Percentiles rank a stretch among this genome's conserved stretches.
phyloP scores from a whole-genome alignment of 208 protist genomes.

The Leishmania arabica region DNA sequence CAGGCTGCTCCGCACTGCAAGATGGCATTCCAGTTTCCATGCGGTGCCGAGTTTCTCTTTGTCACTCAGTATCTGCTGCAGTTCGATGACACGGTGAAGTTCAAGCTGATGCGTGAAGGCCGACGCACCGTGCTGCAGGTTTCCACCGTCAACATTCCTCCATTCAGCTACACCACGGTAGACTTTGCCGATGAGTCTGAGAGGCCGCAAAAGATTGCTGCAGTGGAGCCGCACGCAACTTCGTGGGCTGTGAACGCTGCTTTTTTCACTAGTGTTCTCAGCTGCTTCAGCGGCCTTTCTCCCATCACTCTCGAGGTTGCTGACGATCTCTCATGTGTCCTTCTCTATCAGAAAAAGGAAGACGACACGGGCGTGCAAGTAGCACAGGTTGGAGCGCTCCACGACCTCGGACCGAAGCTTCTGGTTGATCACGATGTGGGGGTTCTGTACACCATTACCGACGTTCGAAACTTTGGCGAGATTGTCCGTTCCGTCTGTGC shows the following conservation, averaged over 20 bases:
- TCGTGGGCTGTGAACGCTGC: conserved; percentile 52
- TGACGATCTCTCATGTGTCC: conserved; percentile 37
- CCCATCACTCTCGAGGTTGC: conserved; percentile 46
- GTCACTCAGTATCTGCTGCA: conserved; percentile 31
- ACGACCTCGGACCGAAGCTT: conserved; percentile 68
- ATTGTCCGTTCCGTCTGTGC: conserved; percentile 40
- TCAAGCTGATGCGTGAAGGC: conserved; percentile 29
- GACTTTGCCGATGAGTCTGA: conserved; percentile 24
- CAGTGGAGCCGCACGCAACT: conserved; percentile 22
- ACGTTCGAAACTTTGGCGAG: conserved; percentile 55
- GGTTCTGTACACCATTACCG: conserved; percentile 44
- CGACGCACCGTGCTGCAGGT: conserved; percentile 20
- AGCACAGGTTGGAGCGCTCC: conserved; percentile 47
- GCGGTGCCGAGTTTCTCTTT: conserved; percentile 26
- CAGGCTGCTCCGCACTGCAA: not conserved
- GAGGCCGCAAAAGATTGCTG: conserved; percentile 8
- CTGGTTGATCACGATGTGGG: conserved; percentile 49
- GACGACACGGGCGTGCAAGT: conserved; percentile 40
- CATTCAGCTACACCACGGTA: conserved; percentile 65
- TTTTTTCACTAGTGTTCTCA: conserved; percentile 43
- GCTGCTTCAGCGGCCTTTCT: conserved; percentile 48
- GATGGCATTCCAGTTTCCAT: conserved; percentile 36
- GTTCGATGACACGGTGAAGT: conserved; percentile 53
- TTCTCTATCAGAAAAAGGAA: conserved; percentile 42
- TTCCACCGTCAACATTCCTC: conserved; percentile 49